Evolutionary conservation across 805 yeast species (phyloP).

Genomic region (Alloascoidea africana): DNA sequence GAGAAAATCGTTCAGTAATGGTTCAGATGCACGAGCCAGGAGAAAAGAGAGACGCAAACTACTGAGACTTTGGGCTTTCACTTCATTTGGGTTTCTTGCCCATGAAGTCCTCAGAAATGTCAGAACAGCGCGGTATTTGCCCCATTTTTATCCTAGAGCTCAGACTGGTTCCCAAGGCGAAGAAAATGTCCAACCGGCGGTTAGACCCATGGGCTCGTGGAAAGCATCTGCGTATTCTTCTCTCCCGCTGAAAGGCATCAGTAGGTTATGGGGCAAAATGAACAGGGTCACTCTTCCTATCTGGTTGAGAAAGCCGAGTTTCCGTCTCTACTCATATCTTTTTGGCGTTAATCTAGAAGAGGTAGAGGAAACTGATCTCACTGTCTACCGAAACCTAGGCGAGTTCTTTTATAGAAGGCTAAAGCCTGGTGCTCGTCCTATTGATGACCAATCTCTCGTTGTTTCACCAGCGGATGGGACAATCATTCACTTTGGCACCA

Average conservation of each 20-base stretch:
- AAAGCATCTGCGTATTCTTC: constrained; percentile 79
- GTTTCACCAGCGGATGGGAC: constrained; percentile 93
- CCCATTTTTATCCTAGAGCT: constrained; percentile 17
- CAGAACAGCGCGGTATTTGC: not conserved
- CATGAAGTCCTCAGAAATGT: too few species aligned
- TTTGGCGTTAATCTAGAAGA: constrained; percentile 88
- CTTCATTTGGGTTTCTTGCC: too few species aligned
- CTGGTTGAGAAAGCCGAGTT: constrained; percentile 80
- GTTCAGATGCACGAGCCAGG: too few species aligned
- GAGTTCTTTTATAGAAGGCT: constrained; percentile 85
- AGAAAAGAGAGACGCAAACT: too few species aligned
- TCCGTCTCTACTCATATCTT: constrained; percentile 52
- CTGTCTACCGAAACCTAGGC: constrained; percentile 61
- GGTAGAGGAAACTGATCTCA: constrained; percentile 69
- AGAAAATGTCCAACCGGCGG: constrained; percentile 22
- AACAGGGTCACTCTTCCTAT: constrained; percentile 73
- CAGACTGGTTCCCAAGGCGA: too few species aligned
- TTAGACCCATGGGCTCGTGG: constrained; percentile 70
- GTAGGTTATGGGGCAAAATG: constrained; percentile 89
- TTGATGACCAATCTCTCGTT: constrained; percentile 45
- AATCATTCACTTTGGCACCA: constrained; percentile 70
- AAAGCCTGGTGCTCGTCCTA: constrained; percentile 64
- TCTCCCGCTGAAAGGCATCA: constrained; percentile 78
- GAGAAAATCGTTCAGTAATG: too few species aligned
- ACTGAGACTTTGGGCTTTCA: too few species aligned